Percentiles rank a stretch among this genome's conserved stretches.
Evolutionary conservation across 495 filamentous ascomycete genomes (phyloP).

Genomic region (Lepidopterella palustris): DNA sequence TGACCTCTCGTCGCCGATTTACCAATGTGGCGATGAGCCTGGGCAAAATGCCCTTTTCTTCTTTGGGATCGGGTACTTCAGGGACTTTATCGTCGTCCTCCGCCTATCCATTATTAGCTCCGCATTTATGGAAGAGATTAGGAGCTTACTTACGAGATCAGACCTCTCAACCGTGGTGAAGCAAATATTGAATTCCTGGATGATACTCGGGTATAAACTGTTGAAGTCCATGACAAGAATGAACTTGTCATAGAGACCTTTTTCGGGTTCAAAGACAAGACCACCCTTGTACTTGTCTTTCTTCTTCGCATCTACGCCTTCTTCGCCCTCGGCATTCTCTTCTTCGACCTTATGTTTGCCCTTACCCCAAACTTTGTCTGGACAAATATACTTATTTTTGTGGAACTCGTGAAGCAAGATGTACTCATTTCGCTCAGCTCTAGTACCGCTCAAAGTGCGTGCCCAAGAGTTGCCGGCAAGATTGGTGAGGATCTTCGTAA

Average conservation of each 20-base stretch:
- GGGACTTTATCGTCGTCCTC: constrained; percentile 77
- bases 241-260: constrained; percentile 92
- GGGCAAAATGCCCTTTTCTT: constrained; percentile 76
- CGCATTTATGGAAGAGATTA: constrained; percentile 7
- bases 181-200: constrained; percentile 98
- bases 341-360: constrained; percentile 61
- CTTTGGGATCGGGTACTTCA: constrained; percentile 53
- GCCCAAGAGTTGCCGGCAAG: constrained; percentile 98
- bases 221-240: constrained; percentile 99
- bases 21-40: constrained; percentile 87
- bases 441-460: constrained; percentile 86
- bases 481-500: constrained; percentile 93
- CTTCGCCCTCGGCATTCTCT: constrained; percentile 66
- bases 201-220: constrained; percentile 96
- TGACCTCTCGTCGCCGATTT: constrained; percentile 78
- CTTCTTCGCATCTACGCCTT: constrained; percentile 71
- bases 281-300: constrained; percentile 99
- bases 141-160: constrained; percentile 48
- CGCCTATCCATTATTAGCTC: constrained; percentile 41
- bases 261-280: constrained; percentile 96
- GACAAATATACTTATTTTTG: constrained; percentile 93
- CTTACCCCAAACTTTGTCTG: constrained; percentile 77
- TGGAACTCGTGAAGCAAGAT: constrained; percentile 97
- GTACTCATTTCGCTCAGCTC: constrained; percentile 97
- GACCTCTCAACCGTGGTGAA: constrained; percentile 89